These are phyloP conservation scores for Clitoria ternatea DNA, from an alignment of 306 rosid species.

Conservation along the genomic window DNA sequence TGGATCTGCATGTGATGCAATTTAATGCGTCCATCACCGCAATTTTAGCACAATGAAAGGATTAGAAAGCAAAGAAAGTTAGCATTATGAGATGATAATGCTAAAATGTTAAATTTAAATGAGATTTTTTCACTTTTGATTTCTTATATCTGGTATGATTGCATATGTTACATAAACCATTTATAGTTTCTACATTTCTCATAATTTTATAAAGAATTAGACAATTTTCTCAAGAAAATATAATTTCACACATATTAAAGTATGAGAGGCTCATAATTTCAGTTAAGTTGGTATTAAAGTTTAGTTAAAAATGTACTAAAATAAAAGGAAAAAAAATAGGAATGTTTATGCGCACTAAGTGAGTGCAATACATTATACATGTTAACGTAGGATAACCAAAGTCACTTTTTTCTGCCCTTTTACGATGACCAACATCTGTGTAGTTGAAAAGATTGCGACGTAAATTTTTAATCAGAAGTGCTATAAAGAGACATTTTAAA, in stretches of 20 bases:
- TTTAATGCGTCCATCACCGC: conserved; percentile 21
- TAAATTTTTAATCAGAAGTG: too few relatives aligned
- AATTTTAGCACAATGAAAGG: conserved; percentile 14
- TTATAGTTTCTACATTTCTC: too few relatives aligned
- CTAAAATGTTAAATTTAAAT: too few relatives aligned
- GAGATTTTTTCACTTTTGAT: too few relatives aligned
- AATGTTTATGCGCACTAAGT: background rate
- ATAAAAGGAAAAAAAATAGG: background rate
- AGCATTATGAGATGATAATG: background rate
- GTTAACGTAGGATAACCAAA: background rate
- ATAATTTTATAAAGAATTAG: too few relatives aligned
- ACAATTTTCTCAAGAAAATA: too few relatives aligned
- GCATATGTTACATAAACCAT: too few relatives aligned
- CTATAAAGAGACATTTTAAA: background rate
- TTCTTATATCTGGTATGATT: too few relatives aligned
- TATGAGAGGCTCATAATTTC: background rate
- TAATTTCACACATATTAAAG: too few relatives aligned
- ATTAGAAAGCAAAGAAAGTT: background rate
- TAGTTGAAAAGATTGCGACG: background rate
- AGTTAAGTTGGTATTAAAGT: too few relatives aligned
- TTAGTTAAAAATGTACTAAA: too few relatives aligned
- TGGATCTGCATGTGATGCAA: conserved; percentile 58
- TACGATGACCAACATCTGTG: background rate
- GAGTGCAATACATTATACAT: background rate
- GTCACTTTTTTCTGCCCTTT: background rate